Base-by-base conservation (phyloP, 306 rosid species). In the Oxytropis ochrocephala region DNA sequence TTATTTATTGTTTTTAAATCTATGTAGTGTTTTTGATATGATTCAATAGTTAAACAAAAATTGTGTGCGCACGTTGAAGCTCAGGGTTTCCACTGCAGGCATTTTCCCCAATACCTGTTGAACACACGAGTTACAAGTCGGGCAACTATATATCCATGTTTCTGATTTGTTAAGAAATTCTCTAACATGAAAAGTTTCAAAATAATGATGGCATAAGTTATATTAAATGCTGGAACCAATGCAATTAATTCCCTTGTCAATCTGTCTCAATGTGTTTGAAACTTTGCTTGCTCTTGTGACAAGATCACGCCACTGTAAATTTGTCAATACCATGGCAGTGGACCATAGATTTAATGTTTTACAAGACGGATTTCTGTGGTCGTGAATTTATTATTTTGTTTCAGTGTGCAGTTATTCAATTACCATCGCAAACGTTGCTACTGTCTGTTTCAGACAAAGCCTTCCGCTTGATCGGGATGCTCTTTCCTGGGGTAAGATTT, bases 351-450 rank as follows among this genome's bases (percentile, higher is more conserved):
- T 64, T 65, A 50, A 64, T 59, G n/a, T 16, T 43, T 63, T 14
- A 3, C 53, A 36, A 24, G 46, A 32, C 17, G 21, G 44, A 39
- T 24, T 35, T 54, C 9, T 62, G 51, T 73, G 63, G 53, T 65
- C 42, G 16, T 73, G 17, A 65, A 54, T 27, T 56, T 63, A 50
- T 27, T 13, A 7, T 78, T 83, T 73, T 13, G 67, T 70, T 81
- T 60, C 92, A 94, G 99, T 94, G 99, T 85, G 99, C 99, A 19
- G 99, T 91, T 70, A 94, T 94, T 73, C 97, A 94, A 61, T 69
- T 94, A 77, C 97, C 99, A 27, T 91, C 99, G 13, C 97, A 94
- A 87, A 94, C 99, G 0, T 63, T 94, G 88, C 91, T 91, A 69
- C 87, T 94, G 19, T 94, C 97, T 19, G 97, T 91, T 73, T 89